Evolutionary conservation across 192 early-diverging fungal genomes (phyloP).

Genomic region (Mortierella hygrophila): DNA sequence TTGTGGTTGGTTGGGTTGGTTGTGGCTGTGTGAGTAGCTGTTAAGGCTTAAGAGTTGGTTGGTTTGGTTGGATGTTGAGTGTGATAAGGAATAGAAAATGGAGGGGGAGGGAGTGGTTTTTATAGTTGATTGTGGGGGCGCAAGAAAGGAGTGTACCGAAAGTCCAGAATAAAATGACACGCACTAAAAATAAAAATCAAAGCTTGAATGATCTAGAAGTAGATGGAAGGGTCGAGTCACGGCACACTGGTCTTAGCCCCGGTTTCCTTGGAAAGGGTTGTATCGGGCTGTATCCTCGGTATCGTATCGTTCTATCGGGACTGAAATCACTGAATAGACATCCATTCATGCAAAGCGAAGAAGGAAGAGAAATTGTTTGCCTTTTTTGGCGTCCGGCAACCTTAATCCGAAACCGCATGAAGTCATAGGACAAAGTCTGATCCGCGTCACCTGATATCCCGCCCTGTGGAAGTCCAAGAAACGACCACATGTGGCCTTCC

Average conservation of each 20-base stretch:
- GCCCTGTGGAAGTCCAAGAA: background rate
- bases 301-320: too few relatives aligned
- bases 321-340: background rate
- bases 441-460: slow-evolving; percentile 1
- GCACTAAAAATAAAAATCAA: background rate
- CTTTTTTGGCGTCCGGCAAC: background rate
- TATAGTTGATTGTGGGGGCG: slow-evolving; percentile 17
- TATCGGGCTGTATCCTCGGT: background rate
- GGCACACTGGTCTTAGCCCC: background rate
- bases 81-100: slow-evolving; percentile 7
- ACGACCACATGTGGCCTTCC: background rate
- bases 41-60: background rate
- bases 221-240: background rate
- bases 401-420: slow-evolving; percentile 1
- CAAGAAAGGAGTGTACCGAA: background rate
- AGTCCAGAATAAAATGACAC: background rate
- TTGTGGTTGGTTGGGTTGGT: slow-evolving; percentile 5
- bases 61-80: slow-evolving; percentile 15
- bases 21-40: background rate
- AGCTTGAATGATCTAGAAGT: slow-evolving; percentile 1
- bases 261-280: background rate
- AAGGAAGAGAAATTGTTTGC: background rate
- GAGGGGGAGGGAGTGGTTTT: background rate
- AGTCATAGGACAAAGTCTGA: background rate
- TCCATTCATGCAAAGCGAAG: background rate